A percentile compares a stretch with the other conserved stretches of the same genome.
phyloP scores from a whole-genome alignment of 2,329 filamentous ascomycete genomes.

The Penicillium expansum region DNA sequence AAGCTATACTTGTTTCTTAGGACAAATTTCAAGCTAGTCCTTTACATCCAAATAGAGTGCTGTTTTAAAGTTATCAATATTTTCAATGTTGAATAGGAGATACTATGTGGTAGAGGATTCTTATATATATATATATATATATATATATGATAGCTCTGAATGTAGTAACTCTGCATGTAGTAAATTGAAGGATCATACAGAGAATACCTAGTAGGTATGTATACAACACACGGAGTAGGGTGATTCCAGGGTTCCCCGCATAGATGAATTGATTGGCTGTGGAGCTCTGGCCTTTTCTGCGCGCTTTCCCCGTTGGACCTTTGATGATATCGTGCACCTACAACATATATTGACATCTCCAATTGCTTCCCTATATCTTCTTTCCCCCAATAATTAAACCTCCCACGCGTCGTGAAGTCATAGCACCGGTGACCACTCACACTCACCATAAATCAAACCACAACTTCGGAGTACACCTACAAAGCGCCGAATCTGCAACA shows the following conservation, averaged over 20 bases:
- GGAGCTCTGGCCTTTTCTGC: constrained; percentile 12
- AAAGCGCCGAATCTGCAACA: background rate
- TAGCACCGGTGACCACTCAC: background rate
- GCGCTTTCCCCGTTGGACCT: background rate
- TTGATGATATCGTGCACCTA: background rate
- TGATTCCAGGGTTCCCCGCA: too few relatives aligned
- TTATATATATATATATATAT: background rate
- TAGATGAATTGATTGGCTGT: constrained; percentile 10
- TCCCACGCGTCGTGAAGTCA: background rate
- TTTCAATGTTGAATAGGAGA: background rate
- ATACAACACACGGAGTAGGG: too few relatives aligned
- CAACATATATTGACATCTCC: background rate
- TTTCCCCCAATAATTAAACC: background rate
- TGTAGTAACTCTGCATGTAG: too few relatives aligned
- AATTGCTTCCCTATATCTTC: background rate
- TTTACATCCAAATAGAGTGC: background rate
- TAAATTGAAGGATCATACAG: background rate
- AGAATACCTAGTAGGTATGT: too few relatives aligned
- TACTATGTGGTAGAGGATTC: background rate
- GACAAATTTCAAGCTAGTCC: background rate
- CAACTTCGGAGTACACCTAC: background rate
- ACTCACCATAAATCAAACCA: background rate
- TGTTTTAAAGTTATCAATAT: background rate
- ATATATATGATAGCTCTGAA: background rate
- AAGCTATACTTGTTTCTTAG: background rate